Conservation (phyloP, 257 asterid genomes). For the Solanum bukasovii region DNA sequence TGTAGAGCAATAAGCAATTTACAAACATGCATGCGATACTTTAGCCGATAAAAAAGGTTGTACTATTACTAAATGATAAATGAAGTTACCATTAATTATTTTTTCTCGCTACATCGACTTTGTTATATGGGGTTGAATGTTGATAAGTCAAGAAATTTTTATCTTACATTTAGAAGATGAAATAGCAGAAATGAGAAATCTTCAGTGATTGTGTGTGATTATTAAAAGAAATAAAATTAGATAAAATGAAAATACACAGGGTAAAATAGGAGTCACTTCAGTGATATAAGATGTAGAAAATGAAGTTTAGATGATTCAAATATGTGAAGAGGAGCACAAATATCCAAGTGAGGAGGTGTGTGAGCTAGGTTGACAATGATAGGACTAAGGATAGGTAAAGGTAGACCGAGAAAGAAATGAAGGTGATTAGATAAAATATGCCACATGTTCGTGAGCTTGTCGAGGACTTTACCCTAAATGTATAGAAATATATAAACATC, state of each 20-base stretch:
- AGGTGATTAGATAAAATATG: no score
- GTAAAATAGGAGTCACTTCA: no score
- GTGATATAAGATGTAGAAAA: no score
- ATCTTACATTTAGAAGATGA: background rate
- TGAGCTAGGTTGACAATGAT: no score
- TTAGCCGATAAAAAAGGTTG: background rate
- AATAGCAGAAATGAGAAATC: background rate
- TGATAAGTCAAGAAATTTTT: no score
- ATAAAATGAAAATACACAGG: rapidly evolving
- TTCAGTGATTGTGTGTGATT: background rate
- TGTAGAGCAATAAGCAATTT: background rate
- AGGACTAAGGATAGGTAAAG: background rate
- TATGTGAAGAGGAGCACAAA: background rate
- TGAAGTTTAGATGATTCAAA: no score
- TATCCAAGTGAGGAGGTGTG: background rate
- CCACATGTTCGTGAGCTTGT: no score
- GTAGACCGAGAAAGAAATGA: no score
- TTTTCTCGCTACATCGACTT: background rate
- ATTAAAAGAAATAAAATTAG: background rate
- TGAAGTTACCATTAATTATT: background rate
- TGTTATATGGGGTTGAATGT: background rate
- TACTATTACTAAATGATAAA: background rate
- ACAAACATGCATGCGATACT: background rate
- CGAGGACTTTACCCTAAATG: no score
- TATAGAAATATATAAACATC: no score